phyloP scores from a whole-genome alignment of 805 yeast genomes.

The Lachancea nothofagi region DNA sequence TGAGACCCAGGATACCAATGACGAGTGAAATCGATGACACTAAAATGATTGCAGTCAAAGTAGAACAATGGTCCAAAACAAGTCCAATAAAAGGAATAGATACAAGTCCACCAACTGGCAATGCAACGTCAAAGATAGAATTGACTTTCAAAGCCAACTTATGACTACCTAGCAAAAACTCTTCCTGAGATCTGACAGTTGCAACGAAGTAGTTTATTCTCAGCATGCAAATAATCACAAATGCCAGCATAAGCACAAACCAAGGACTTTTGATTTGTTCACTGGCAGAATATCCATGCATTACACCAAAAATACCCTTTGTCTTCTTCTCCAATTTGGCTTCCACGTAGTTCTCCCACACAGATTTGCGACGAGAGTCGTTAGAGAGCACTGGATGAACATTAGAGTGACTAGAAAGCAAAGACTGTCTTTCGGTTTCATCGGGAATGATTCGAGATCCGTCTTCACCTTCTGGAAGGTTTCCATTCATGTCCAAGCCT shows the following conservation, averaged over 20 bases:
- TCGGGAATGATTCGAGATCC: constrained; percentile 43
- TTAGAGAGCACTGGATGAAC: constrained; percentile 9
- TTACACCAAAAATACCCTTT: constrained; percentile 67
- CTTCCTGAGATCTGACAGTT: constrained; percentile 77
- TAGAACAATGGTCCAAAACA: constrained; percentile 66
- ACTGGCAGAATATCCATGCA: constrained; percentile 56
- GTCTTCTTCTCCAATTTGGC: constrained; percentile 44
- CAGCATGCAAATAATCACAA: constrained; percentile 84
- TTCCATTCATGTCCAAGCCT: constrained; percentile 68
- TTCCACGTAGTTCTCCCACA: constrained; percentile 63
- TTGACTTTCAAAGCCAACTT: constrained; percentile 53
- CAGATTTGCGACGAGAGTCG: constrained; percentile 43
- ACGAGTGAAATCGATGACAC: constrained; percentile 49
- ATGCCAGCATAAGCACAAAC: constrained; percentile 71
- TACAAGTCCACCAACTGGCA: constrained; percentile 82
- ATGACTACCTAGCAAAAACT: constrained; percentile 52
- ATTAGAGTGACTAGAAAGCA: constrained; percentile 19
- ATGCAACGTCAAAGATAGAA: constrained; percentile 74
- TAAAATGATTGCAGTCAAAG: constrained; percentile 49
- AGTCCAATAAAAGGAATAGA: constrained; percentile 86
- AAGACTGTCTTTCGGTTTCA: constrained; percentile 34
- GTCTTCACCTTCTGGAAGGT: constrained; percentile 36
- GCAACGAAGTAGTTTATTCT: constrained; percentile 92
- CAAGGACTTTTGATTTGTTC: constrained; percentile 54
- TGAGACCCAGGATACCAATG: constrained; percentile 69